Conservation (phyloP, 371 early-diverging fungal species). For the Dinochytrium kinnereticum region DNA sequence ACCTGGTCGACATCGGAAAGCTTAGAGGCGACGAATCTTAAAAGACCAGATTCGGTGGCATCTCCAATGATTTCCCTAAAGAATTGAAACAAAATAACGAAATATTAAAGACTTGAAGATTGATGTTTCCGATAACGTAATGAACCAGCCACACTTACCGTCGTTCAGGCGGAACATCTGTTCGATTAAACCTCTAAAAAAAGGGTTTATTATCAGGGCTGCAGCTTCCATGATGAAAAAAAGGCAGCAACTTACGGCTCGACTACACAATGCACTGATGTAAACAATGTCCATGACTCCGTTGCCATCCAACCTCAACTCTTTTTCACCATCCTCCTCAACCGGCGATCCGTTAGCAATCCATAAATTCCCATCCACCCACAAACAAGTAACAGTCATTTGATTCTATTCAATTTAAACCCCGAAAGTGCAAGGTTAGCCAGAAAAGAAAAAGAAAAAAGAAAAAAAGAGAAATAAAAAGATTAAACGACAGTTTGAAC, state of each 20-base stretch:
- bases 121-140: conserved; percentile 13
- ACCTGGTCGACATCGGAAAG: conserved; percentile 72
- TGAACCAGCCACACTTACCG: conserved; percentile 50
- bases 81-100: not conserved
- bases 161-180: conserved; percentile 79
- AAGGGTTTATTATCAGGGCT: not conserved
- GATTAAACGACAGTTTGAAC: not conserved
- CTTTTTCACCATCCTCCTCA: conserved; percentile 22
- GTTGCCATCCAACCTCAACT: conserved; percentile 23
- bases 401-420: conserved; percentile 62
- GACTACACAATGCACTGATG: conserved; percentile 74
- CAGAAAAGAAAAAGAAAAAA: no score
- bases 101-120: not conserved
- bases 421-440: no score
- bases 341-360: conserved; percentile 51
- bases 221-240: not conserved
- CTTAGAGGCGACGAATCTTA: conserved; percentile 75
- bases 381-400: conserved; percentile 90
- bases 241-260: conserved; percentile 24
- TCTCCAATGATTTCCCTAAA: conserved; percentile 68
- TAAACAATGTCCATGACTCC: conserved; percentile 74
- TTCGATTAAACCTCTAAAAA: conserved; percentile 72
- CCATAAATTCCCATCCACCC: conserved; percentile 70
- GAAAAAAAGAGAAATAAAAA: no score
- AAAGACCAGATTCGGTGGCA: conserved; percentile 90